Percentiles rank a stretch among this genome's conserved stretches.
These are phyloP conservation scores for Dalbergia oliveri DNA, from an alignment of 306 rosid species.

Conservation along the genomic window DNA sequence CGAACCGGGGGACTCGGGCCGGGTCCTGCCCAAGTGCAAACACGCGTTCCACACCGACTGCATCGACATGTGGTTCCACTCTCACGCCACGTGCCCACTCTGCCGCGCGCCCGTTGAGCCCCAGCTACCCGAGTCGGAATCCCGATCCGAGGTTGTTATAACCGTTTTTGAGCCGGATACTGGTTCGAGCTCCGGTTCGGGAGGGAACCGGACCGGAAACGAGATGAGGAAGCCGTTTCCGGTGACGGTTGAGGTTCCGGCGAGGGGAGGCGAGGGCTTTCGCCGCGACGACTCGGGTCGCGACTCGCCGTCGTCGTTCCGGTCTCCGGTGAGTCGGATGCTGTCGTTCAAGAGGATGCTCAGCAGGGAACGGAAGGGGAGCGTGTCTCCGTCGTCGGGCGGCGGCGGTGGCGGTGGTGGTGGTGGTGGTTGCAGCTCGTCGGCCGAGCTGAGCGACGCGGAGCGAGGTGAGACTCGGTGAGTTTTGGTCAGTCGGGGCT, in stretches of 20 bases:
- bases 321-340: slow-evolving; percentile 86
- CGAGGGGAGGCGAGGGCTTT: slow-evolving; percentile 49
- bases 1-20: slow-evolving; percentile 69
- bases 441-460: slow-evolving; percentile 47
- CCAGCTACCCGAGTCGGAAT: background rate
- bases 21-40: slow-evolving; percentile 72
- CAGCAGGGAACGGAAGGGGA: slow-evolving; percentile 61
- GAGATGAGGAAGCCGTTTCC: slow-evolving; percentile 55
- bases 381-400: slow-evolving; percentile 58
- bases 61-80: slow-evolving; percentile 93
- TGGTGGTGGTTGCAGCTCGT: slow-evolving; percentile 43
- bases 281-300: slow-evolving; percentile 38
- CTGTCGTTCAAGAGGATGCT: slow-evolving; percentile 75
- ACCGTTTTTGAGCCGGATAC: slow-evolving; percentile 45
- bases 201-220: background rate
- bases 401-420: slow-evolving; percentile 4
- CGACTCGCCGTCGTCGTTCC: slow-evolving; percentile 62
- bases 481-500: slow-evolving; percentile 11
- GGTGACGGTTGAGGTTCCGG: slow-evolving; percentile 70
- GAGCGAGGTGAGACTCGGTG: slow-evolving; percentile 65
- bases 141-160: slow-evolving; percentile 43
- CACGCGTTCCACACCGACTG: slow-evolving; percentile 81
- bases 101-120: slow-evolving; percentile 80
- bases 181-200: slow-evolving; percentile 55
- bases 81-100: slow-evolving; percentile 84